Evolutionary conservation across 1,284 basidiomycete genomes (phyloP).

Genomic region (Hemileia vastatrix): DNA sequence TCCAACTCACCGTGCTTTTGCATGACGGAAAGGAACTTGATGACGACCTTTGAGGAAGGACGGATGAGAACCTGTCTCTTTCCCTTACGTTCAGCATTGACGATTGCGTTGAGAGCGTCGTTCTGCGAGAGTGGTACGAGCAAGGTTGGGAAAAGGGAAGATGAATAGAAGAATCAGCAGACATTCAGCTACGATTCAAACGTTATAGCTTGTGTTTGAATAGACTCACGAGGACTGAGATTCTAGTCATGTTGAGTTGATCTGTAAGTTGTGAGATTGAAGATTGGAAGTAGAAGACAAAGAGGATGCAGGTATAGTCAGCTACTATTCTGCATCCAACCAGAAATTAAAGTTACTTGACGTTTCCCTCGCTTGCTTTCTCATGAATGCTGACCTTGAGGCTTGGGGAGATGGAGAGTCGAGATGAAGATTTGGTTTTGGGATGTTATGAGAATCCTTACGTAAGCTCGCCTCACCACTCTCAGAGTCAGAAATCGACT

Average conservation of each 20-base stretch:
- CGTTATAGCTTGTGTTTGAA: background rate
- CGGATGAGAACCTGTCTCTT: slow-evolving; percentile 44
- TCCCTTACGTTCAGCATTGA: slow-evolving; percentile 45
- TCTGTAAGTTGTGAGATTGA: slow-evolving; percentile 12
- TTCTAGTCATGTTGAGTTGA: slow-evolving; percentile 40
- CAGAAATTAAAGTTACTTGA: too few relatives aligned
- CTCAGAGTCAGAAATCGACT: too few relatives aligned
- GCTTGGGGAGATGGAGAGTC: too few relatives aligned
- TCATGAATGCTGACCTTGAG: too few relatives aligned
- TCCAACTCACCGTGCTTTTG: slow-evolving; percentile 43
- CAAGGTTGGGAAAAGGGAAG: background rate
- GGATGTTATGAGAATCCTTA: too few relatives aligned
- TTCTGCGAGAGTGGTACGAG: slow-evolving; percentile 27
- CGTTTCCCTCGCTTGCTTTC: too few relatives aligned
- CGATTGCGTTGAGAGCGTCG: slow-evolving; percentile 45
- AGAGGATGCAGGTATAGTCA: too few relatives aligned
- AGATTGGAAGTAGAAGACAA: too few relatives aligned
- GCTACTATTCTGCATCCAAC: too few relatives aligned
- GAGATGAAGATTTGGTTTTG: too few relatives aligned
- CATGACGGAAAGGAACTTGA: slow-evolving; percentile 45
- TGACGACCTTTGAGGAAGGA: slow-evolving; percentile 44
- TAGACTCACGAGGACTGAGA: slow-evolving; percentile 41
- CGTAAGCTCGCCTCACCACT: too few relatives aligned
- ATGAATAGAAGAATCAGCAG: background rate
- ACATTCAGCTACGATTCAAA: background rate